Evolutionary conservation across 306 rosid species (phyloP).

Genomic region (Adenanthera pavonina): DNA sequence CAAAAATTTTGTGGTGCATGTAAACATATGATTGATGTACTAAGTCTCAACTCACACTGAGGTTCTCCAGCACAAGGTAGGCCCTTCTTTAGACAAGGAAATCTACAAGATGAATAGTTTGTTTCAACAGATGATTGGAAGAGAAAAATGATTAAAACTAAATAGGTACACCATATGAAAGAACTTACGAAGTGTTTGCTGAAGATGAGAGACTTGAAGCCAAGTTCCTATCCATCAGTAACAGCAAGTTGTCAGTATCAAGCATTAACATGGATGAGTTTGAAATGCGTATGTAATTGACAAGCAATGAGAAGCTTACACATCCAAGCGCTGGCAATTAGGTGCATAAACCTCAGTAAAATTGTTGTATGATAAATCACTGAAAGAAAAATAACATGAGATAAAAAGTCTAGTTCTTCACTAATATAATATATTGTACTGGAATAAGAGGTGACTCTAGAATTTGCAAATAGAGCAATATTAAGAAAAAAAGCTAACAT

Average conservation of each 20-base stretch:
- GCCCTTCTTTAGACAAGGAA: slow-evolving; percentile 65
- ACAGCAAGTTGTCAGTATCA: slow-evolving; percentile 5
- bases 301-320: slow-evolving; percentile 58
- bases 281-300: slow-evolving; percentile 12
- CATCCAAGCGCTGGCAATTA: slow-evolving; percentile 44
- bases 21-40: slow-evolving; percentile 16
- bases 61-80: slow-evolving; percentile 65
- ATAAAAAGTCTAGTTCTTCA: slow-evolving; percentile 31
- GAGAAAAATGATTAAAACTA: background rate
- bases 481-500: slow-evolving; percentile 52
- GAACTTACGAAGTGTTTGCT: slow-evolving; percentile 55
- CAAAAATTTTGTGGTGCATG: slow-evolving; percentile 7
- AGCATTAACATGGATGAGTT: background rate
- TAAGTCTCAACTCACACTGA: slow-evolving; percentile 54
- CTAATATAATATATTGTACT: background rate
- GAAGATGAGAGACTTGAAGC: slow-evolving; percentile 64
- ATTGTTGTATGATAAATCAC: slow-evolving; percentile 88
- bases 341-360: slow-evolving; percentile 47
- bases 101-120: slow-evolving; percentile 43
- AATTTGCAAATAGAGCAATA: background rate
- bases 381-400: slow-evolving; percentile 44
- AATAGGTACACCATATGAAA: background rate
- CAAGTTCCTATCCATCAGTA: slow-evolving; percentile 59
- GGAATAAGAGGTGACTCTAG: slow-evolving; percentile 1
- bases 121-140: slow-evolving; percentile 28